Evolutionary conservation across 768 basidiomycete species (phyloP).

Genomic region (Termitomyces sp.): DNA sequence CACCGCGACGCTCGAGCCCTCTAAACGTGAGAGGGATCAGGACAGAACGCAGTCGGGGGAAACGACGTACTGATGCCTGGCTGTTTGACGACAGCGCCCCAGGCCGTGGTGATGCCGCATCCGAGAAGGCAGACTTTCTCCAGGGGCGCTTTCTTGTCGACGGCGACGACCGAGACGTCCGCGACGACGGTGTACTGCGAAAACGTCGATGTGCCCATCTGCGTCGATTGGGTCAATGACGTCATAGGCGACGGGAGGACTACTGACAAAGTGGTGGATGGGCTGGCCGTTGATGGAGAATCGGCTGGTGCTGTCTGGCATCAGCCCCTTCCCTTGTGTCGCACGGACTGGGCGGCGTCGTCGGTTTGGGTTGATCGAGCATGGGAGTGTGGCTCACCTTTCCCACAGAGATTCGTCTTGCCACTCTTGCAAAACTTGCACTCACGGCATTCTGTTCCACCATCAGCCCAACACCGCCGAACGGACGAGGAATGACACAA

Average conservation of each 20-base stretch:
- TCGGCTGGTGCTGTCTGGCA: conserved; percentile 86
- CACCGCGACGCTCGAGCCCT: conserved; percentile 84
- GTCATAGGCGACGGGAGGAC: background rate
- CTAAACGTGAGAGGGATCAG: conserved; percentile 27
- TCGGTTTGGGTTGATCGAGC: no score
- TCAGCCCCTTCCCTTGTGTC: conserved; percentile 90
- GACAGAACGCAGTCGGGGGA: no score
- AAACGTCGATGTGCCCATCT: conserved; percentile 99
- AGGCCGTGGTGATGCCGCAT: conserved; percentile 97
- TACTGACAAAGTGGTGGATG: conserved; percentile 85
- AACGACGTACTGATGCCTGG: conserved; percentile 68
- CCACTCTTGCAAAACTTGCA: conserved; percentile 99
- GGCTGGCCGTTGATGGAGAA: conserved; percentile 88
- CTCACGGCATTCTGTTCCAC: conserved; percentile 72
- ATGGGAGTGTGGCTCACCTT: conserved; percentile 42
- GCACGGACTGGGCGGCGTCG: conserved; percentile 57
- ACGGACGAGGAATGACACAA: conserved; percentile 12
- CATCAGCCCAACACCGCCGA: background rate
- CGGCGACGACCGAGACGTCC: conserved; percentile 92
- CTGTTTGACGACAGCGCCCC: conserved; percentile 93
- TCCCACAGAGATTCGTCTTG: conserved; percentile 98
- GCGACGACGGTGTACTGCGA: conserved; percentile 99
- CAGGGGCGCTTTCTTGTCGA: conserved; percentile 80
- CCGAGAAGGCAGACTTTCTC: conserved; percentile 97
- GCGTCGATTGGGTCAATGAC: background rate